Evolutionary conservation across 2,329 filamentous ascomycete genomes (phyloP).

Genomic region (Aspergillus hiratsukae): DNA sequence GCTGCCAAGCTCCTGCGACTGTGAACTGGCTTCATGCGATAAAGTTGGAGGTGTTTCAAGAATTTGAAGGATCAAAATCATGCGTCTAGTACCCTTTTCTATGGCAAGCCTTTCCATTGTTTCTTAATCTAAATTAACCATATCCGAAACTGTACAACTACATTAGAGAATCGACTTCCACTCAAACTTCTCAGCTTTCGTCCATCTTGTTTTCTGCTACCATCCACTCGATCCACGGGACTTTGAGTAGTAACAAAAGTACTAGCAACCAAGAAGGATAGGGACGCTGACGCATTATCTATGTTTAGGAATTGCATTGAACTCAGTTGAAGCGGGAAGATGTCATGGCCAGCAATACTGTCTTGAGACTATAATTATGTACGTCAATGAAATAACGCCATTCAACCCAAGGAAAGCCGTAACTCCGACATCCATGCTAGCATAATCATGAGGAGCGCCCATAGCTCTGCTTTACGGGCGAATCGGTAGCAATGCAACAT

Average conservation of each 20-base stretch:
- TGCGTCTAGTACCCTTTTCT: constrained; percentile 32
- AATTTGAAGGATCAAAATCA: constrained; percentile 26
- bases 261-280: no score
- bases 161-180: constrained; percentile 16
- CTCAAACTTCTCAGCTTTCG: constrained; percentile 1
- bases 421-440: background rate
- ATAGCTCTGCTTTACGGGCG: background rate
- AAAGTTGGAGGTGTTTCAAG: constrained; percentile 9
- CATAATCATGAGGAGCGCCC: background rate
- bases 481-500: background rate
- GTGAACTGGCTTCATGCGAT: constrained; percentile 42
- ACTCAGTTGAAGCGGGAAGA: background rate
- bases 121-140: constrained; percentile 8
- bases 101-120: constrained; percentile 17
- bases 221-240: background rate
- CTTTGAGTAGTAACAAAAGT: background rate
- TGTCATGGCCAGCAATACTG: background rate
- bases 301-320: background rate
- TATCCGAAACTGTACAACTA: constrained; percentile 20
- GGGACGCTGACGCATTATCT: background rate
- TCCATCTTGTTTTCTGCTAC: background rate
- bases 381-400: background rate
- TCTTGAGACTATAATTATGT: background rate
- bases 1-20: constrained; percentile 83
- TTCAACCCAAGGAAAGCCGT: background rate